Conservation (phyloP, 768 basidiomycete species). For the Calocera viscosa region DNA sequence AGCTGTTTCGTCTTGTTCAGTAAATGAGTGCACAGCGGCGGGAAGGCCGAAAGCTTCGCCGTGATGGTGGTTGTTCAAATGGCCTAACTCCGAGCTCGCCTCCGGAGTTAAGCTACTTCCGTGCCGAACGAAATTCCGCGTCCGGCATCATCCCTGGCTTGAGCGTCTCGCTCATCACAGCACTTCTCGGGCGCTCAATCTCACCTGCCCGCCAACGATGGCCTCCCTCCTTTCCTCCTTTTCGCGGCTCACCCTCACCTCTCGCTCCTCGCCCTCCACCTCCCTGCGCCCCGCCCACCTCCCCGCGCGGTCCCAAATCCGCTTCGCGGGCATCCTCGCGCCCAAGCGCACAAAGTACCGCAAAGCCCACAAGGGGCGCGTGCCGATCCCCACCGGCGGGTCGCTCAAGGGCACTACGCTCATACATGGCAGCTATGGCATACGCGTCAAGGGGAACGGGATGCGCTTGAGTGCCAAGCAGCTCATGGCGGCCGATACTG, state of each 20-base stretch:
- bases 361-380: conserved; percentile 80
- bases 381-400: conserved; percentile 78
- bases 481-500: conserved; percentile 72
- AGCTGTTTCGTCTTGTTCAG: too few relatives aligned
- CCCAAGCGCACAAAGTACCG: conserved; percentile 72
- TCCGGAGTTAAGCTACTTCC: background rate
- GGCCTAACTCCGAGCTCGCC: background rate
- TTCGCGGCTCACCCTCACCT: conserved; percentile 32
- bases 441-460: conserved; percentile 74
- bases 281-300: conserved; percentile 13
- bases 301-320: conserved; percentile 12
- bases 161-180: background rate
- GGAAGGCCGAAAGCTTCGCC: too few relatives aligned
- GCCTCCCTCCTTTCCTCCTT: conserved; percentile 2
- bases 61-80: too few relatives aligned
- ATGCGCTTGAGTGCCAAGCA: conserved; percentile 79
- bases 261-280: conserved; percentile 23
- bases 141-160: background rate
- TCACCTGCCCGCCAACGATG: background rate
- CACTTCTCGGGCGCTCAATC: background rate
- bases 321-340: conserved; percentile 36
- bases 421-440: conserved; percentile 83
- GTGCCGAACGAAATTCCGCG: background rate
- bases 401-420: conserved; percentile 88
- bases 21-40: too few relatives aligned